A percentile compares a stretch with the other conserved stretches of the same genome.
Conservation (phyloP, 2,329 filamentous ascomycete species). For the Penicillium psychrosexuale region DNA sequence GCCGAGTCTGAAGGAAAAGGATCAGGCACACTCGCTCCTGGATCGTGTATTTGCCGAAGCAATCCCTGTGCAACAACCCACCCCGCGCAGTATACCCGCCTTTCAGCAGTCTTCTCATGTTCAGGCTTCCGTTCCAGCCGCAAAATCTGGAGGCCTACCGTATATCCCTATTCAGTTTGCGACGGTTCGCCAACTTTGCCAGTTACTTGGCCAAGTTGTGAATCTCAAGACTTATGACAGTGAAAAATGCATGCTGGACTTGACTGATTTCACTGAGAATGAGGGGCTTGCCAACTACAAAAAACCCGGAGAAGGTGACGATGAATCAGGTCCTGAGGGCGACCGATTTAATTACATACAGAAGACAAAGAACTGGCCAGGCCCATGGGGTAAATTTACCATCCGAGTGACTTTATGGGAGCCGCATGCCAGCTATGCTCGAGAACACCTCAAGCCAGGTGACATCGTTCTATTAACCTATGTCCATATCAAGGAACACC, state of each 20-base stretch:
- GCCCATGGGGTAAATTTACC: slow-evolving; percentile 69
- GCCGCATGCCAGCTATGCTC: slow-evolving; percentile 61
- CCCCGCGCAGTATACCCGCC: slow-evolving; percentile 1
- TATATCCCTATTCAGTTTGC: slow-evolving; percentile 66
- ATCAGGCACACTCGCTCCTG: slow-evolving; percentile 29
- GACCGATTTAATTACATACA: slow-evolving; percentile 56
- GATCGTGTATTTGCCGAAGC: slow-evolving; percentile 9
- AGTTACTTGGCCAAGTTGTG: slow-evolving; percentile 71
- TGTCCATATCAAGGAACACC: slow-evolving; percentile 63
- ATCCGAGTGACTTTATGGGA: slow-evolving; percentile 70
- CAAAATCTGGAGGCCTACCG: slow-evolving; percentile 10
- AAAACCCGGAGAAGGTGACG: slow-evolving; percentile 31
- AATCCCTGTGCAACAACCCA: neutral
- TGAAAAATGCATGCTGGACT: slow-evolving; percentile 61
- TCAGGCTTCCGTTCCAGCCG: slow-evolving; percentile 7
- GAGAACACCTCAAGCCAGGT: slow-evolving; percentile 54
- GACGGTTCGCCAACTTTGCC: slow-evolving; percentile 55
- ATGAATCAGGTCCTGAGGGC: slow-evolving; percentile 45
- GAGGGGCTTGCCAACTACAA: slow-evolving; percentile 57
- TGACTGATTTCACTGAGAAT: slow-evolving; percentile 82
- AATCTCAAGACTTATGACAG: slow-evolving; percentile 48
- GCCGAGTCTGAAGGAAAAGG: slow-evolving; percentile 29
- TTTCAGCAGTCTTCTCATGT: slow-evolving; percentile 6
- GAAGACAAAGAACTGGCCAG: slow-evolving; percentile 56
- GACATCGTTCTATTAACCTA: slow-evolving; percentile 68